A percentile compares a stretch with the other conserved stretches of the same genome.
These are phyloP conservation scores for Candida manassasensis DNA, from an alignment of 805 yeast species.

Conservation along the genomic window DNA sequence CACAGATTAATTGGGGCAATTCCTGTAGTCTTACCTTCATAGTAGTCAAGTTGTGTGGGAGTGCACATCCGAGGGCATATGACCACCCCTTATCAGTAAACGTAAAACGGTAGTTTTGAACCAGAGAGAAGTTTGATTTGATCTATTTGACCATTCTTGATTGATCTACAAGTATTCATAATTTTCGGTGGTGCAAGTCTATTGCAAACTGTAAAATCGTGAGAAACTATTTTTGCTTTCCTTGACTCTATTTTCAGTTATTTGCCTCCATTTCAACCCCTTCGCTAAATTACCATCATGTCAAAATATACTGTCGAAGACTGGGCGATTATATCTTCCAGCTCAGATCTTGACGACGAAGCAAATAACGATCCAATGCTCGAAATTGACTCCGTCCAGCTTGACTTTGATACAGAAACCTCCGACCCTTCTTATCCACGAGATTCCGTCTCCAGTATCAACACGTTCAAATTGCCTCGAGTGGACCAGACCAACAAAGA, in stretches of 20 bases:
- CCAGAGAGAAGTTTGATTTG: too few species aligned
- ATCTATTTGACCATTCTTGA: too few species aligned
- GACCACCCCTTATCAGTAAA: neutral
- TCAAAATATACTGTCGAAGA: slow-evolving; percentile 30
- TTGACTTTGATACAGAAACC: neutral
- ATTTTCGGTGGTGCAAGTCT: too few species aligned
- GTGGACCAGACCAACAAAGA: slow-evolving; percentile 1
- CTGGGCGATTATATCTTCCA: slow-evolving; percentile 42
- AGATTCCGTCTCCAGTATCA: slow-evolving; percentile 12
- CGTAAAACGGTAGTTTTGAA: neutral
- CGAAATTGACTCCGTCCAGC: neutral
- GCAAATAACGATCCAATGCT: slow-evolving; percentile 1
- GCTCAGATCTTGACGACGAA: slow-evolving; percentile 36
- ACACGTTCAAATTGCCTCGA: slow-evolving; percentile 15
- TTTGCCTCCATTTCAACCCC: slow-evolving; percentile 3
- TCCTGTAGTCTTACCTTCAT: too few species aligned
- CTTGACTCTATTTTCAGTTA: too few species aligned
- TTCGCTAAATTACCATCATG: slow-evolving; percentile 1
- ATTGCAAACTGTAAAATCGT: too few species aligned
- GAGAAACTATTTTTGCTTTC: too few species aligned
- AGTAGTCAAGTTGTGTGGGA: too few species aligned
- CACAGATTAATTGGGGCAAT: too few species aligned
- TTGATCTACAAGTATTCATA: too few species aligned
- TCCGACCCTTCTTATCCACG: neutral
- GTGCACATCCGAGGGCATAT: neutral